A percentile compares a stretch with the other conserved stretches of the same genome.
phyloP scores from a whole-genome alignment of 1,139 yeast species.

The Torulaspora pretoriensis region DNA sequence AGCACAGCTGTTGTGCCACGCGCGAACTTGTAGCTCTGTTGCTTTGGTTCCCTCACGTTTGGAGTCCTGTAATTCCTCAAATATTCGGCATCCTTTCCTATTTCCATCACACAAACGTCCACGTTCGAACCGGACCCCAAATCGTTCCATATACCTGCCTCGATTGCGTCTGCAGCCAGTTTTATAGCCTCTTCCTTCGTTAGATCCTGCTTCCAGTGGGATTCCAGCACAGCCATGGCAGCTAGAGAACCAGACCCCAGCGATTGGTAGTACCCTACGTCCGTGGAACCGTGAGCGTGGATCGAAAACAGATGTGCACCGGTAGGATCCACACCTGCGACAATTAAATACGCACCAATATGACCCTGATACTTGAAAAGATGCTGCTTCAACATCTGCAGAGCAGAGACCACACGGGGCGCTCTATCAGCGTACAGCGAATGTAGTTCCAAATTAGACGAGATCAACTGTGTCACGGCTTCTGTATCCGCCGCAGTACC shows the following conservation, averaged over 20 bases:
- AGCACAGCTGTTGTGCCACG: conserved; percentile 90
- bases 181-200: conserved; percentile 83
- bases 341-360: conserved; percentile 92
- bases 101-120: conserved; percentile 93
- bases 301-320: conserved; percentile 90
- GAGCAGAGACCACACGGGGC: conserved; percentile 90
- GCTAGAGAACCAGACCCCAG: conserved; percentile 98
- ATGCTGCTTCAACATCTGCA: conserved; percentile 92
- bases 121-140: conserved; percentile 98
- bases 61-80: conserved; percentile 88
- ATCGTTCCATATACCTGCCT: conserved; percentile 98
- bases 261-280: conserved; percentile 87
- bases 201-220: conserved; percentile 76
- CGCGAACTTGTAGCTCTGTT: conserved; percentile 74
- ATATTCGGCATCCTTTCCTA: conserved; percentile 79
- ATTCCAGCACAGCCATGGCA: conserved; percentile 95
- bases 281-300: conserved; percentile 98
- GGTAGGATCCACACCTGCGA: conserved; percentile 95
- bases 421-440: conserved; percentile 74
- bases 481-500: conserved; percentile 99
- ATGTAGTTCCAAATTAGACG: conserved; percentile 87
- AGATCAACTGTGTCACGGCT: conserved; percentile 90
- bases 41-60: conserved; percentile 77
- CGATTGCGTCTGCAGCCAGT: conserved; percentile 87
- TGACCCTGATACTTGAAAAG: conserved; percentile 95